Evolutionary conservation across 2,329 filamentous ascomycete species (phyloP).

Genomic region (Bipolaris sorokiniana): DNA sequence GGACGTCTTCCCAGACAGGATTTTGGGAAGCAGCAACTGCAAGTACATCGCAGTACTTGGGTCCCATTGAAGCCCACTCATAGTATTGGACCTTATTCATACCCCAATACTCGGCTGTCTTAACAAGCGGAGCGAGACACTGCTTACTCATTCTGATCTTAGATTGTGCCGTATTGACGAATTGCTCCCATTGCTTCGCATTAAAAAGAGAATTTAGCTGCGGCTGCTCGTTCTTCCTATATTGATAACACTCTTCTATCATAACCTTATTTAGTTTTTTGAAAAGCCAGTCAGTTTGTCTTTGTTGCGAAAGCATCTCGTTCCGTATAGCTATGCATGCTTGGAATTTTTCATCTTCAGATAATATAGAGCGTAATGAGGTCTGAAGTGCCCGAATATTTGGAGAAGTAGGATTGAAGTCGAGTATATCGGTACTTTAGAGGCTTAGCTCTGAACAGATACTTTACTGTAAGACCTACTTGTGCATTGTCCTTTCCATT

Average conservation of each 20-base stretch:
- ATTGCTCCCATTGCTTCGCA: conserved; percentile 20
- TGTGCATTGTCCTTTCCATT: conserved; percentile 5
- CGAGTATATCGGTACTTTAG: conserved; percentile 1
- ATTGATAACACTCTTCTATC: conserved; percentile 4
- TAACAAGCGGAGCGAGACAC: conserved; percentile 21
- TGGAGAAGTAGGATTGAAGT: conserved; percentile 3
- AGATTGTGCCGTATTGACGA: conserved; percentile 10
- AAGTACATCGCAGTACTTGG: conserved; percentile 22
- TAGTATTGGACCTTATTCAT: conserved; percentile 22
- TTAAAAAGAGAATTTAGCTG: conserved; percentile 6
- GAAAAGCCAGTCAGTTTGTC: not conserved
- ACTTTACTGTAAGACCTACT: conserved; percentile 1
- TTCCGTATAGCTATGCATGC: not conserved
- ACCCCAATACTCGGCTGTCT: conserved; percentile 13
- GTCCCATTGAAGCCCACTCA: conserved; percentile 17
- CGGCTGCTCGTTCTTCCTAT: conserved; percentile 3
- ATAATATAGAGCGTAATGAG: conserved; percentile 1
- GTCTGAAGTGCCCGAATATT: not conserved
- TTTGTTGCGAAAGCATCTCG: conserved; percentile 1
- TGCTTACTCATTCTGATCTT: conserved; percentile 14
- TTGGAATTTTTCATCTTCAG: conserved; percentile 3
- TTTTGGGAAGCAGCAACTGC: conserved; percentile 15
- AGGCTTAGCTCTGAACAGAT: conserved; percentile 1
- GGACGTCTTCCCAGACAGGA: conserved; percentile 19
- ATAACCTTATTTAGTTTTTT: conserved; percentile 1